phyloP scores from a whole-genome alignment of 2,329 filamentous ascomycete genomes.

The Penicillium sp. region DNA sequence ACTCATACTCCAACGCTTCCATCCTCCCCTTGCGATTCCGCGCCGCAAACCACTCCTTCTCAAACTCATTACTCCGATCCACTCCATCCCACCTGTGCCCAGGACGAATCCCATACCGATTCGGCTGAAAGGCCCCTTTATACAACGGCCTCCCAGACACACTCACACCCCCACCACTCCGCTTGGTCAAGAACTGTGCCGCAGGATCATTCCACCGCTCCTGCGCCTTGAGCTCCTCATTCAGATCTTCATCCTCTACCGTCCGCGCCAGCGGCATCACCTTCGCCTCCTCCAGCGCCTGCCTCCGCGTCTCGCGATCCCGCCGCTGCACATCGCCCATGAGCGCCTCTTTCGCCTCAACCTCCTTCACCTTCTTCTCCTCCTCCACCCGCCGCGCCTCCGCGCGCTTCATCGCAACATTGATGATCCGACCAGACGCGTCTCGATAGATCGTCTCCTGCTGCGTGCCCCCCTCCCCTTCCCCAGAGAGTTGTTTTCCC shows the following conservation, averaged over 20 bases:
- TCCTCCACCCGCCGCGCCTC: slow-evolving; percentile 82
- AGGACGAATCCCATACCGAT: slow-evolving; percentile 90
- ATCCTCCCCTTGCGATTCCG: slow-evolving; percentile 77
- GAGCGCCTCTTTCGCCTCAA: slow-evolving; percentile 69
- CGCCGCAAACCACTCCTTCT: slow-evolving; percentile 89
- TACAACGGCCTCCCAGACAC: slow-evolving; percentile 70
- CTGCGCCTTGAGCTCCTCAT: slow-evolving; percentile 76
- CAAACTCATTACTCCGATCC: slow-evolving; percentile 90
- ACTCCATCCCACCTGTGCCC: slow-evolving; percentile 98
- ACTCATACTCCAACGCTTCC: slow-evolving; percentile 83
- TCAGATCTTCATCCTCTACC: slow-evolving; percentile 86
- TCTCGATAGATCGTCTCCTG: slow-evolving; percentile 94
- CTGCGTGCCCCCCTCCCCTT: slow-evolving; percentile 50
- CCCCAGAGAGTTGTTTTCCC: slow-evolving; percentile 34
- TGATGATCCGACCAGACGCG: slow-evolving; percentile 91
- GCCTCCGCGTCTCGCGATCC: slow-evolving; percentile 67
- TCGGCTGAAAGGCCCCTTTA: slow-evolving; percentile 79
- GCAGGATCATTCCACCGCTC: slow-evolving; percentile 95
- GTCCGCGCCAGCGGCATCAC: slow-evolving; percentile 78
- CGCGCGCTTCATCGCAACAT: slow-evolving; percentile 86
- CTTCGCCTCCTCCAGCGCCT: slow-evolving; percentile 78
- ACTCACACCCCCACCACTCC: slow-evolving; percentile 49
- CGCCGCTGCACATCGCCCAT: slow-evolving; percentile 85
- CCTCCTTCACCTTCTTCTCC: slow-evolving; percentile 68
- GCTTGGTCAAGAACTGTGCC: slow-evolving; percentile 72